These are phyloP conservation scores for Malassezia equina DNA, from an alignment of 1,284 basidiomycete species.

Conservation along the genomic window DNA sequence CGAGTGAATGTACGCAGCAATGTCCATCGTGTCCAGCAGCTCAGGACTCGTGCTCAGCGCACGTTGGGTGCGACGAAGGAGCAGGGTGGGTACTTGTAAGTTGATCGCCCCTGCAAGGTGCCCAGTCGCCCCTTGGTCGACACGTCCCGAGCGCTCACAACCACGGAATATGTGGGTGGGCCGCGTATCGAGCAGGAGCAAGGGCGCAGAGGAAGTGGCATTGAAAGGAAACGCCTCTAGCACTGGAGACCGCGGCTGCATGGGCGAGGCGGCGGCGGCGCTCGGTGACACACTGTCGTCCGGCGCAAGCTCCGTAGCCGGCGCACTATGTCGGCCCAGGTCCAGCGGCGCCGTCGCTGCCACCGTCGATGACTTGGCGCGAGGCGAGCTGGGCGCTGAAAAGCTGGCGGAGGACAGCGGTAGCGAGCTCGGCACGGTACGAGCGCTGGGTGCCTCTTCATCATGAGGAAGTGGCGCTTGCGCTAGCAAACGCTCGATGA, in stretches of 20 bases:
- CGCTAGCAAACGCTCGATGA: background rate
- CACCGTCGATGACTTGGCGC: background rate
- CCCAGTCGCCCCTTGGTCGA: background rate
- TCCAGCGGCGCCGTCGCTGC: background rate
- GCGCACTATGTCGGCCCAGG: too few relatives aligned
- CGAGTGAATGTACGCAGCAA: conserved; percentile 6
- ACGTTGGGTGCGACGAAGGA: conserved; percentile 13
- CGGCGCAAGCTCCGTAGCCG: too few relatives aligned
- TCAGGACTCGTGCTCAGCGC: conserved; percentile 1
- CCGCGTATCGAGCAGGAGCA: conserved; percentile 17
- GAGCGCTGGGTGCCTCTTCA: too few relatives aligned
- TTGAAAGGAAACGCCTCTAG: background rate
- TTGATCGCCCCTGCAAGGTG: conserved; percentile 12
- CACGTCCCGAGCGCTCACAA: background rate
- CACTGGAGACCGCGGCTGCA: background rate
- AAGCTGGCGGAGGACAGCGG: background rate
- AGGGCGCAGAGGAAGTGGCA: background rate
- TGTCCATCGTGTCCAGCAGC: conserved; percentile 3
- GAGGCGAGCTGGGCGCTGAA: background rate
- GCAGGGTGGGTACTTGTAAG: conserved; percentile 12
- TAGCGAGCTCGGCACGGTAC: background rate
- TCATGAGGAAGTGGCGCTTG: too few relatives aligned
- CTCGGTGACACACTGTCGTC: too few relatives aligned
- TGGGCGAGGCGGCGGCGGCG: too few relatives aligned
- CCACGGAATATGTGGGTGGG: conserved; percentile 6